phyloP scores from a whole-genome alignment of 2,329 filamentous ascomycete species.

The Talaromyces funiculosus region DNA sequence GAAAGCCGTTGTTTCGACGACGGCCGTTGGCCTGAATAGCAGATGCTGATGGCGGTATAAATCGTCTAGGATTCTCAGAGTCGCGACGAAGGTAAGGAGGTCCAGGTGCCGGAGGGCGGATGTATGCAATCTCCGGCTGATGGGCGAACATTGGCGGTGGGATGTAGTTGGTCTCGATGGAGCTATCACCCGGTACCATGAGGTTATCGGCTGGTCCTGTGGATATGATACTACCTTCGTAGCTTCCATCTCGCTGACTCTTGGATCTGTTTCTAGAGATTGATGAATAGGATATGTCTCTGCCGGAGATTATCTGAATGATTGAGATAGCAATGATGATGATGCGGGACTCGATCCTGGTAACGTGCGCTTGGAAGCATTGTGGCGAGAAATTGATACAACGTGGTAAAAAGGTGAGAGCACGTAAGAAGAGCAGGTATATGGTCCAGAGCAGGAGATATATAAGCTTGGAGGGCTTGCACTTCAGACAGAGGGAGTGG shows the following conservation, averaged over 20 bases:
- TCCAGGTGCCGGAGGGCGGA: slow-evolving; percentile 7
- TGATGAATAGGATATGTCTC: neutral
- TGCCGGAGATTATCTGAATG: slow-evolving; percentile 1
- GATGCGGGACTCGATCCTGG: slow-evolving; percentile 6
- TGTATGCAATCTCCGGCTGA: neutral
- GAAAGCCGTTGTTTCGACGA: neutral
- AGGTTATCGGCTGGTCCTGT: slow-evolving; percentile 9
- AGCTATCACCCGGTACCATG: slow-evolving; percentile 6
- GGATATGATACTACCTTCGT: neutral
- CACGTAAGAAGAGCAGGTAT: slow-evolving; percentile 8
- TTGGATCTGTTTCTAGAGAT: neutral
- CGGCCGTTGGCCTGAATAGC: neutral
- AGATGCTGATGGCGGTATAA: neutral
- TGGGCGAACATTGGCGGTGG: slow-evolving; percentile 3
- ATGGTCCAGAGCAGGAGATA: neutral
- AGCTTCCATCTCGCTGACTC: slow-evolving; percentile 2
- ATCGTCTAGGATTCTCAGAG: neutral
- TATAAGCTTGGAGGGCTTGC: slow-evolving; percentile 7
- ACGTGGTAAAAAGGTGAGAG: neutral
- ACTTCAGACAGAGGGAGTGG: neutral
- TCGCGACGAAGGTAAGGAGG: slow-evolving; percentile 7
- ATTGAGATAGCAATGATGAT: slow-evolving; percentile 6
- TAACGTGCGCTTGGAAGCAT: neutral
- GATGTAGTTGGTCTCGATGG: slow-evolving; percentile 5
- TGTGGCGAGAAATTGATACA: neutral